These are phyloP conservation scores for Atkinsonella hypoxylon DNA, from an alignment of 2,329 filamentous ascomycete genomes.

Conservation along the genomic window DNA sequence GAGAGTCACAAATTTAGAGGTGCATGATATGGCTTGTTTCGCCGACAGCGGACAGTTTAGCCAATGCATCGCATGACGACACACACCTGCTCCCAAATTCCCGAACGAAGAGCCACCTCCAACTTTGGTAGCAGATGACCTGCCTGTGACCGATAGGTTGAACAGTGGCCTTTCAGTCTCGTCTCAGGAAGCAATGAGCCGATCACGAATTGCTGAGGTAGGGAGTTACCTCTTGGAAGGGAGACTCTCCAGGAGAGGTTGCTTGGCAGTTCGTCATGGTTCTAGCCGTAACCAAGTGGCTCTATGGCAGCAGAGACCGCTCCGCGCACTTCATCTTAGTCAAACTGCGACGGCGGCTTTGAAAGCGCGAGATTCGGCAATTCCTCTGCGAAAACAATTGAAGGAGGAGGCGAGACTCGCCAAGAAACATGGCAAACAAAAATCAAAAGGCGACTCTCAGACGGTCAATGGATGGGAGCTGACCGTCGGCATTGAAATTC, in stretches of 20 bases:
- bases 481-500: slow-evolving; percentile 93
- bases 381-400: slow-evolving; percentile 57
- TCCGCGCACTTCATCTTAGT: not conserved
- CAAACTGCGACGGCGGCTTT: slow-evolving; percentile 9
- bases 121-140: not conserved
- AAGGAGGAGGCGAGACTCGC: slow-evolving; percentile 61
- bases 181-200: not conserved
- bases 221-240: slow-evolving; percentile 5
- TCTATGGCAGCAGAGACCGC: not conserved
- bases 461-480: slow-evolving; percentile 69
- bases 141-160: not conserved
- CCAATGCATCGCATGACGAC: not conserved
- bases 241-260: slow-evolving; percentile 3
- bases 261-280: not conserved
- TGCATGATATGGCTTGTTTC: no score
- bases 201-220: slow-evolving; percentile 2
- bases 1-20: not conserved
- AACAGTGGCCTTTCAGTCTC: not conserved
- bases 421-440: slow-evolving; percentile 48
- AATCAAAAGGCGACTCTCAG: slow-evolving; percentile 34
- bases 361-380: slow-evolving; percentile 12
- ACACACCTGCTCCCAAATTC: not conserved
- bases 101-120: not conserved
- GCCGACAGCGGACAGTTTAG: not conserved
- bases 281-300: not conserved